A percentile compares a stretch with the other conserved stretches of the same genome.
Conservation (phyloP, 2,329 filamentous ascomycete species). For the Tolypocladium inflatum region DNA sequence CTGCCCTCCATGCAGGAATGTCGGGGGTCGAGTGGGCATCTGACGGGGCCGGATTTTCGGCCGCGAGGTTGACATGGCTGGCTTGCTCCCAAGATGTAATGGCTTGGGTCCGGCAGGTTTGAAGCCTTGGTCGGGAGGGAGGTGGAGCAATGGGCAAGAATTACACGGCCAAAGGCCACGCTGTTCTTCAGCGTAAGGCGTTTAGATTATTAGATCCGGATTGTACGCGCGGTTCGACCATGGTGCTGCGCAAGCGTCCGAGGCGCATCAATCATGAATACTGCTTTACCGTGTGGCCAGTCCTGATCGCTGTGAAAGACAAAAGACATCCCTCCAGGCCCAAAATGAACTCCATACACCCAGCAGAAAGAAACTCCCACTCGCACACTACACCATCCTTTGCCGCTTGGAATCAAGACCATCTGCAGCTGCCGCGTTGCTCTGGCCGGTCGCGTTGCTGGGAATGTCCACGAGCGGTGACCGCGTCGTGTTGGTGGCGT, state of each 20-base stretch:
- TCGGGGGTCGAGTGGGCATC: no score
- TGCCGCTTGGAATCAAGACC: constrained; percentile 42
- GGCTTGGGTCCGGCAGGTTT: no score
- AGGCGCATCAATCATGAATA: not conserved
- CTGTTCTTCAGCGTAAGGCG: no score
- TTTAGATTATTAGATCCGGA: no score
- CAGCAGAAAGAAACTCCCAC: not conserved
- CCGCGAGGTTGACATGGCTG: no score
- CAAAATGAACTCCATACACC: constrained; percentile 1
- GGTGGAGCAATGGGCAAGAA: no score
- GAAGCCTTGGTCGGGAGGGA: no score
- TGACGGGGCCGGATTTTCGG: no score
- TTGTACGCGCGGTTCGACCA: no score
- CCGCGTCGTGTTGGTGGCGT: constrained; percentile 17
- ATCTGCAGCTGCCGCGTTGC: constrained; percentile 10
- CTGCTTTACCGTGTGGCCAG: not conserved
- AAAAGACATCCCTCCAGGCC: not conserved
- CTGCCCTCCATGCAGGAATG: no score
- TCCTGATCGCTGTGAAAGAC: not conserved
- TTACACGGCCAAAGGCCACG: no score
- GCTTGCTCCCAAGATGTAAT: no score
- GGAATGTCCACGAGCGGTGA: constrained; percentile 42
- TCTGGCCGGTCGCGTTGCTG: constrained; percentile 27
- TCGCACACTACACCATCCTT: constrained; percentile 26
- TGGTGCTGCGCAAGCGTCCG: not conserved